Evolutionary conservation across 2,329 filamentous ascomycete genomes (phyloP), one percentile per base, ranked within the genome.

Genomic region (Alternaria incomplexa): DNA sequence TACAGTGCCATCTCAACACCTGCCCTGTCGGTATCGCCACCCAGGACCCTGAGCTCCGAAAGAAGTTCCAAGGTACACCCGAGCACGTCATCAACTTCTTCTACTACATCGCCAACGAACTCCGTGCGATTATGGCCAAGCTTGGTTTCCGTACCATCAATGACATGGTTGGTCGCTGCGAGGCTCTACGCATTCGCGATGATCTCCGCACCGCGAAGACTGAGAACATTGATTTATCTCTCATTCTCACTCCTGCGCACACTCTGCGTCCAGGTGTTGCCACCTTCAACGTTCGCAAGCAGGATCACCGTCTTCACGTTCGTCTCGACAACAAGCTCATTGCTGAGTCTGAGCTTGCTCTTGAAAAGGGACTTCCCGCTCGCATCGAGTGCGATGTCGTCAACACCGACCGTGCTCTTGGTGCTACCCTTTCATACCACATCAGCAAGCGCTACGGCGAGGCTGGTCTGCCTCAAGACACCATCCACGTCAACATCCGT

Each of bases 61-160:
- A 94, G 86, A 98, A 97, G 83, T 97, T 98, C 81, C 86, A 90
- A 71, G 95, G 95, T 65, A 94, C 93, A 1, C 94, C 95, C 11
- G 95, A 98, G 83, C 93, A 97, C 73, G 94, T 97, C 61, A 97
- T 98, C 82, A 98, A 97, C 86, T 97, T 97, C 86, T 97, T 97
- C 84, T 98, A 97, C 84, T 98, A 97, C 76, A 87, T 98, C 56
- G 92, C 95, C 71, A 98, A 98, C 77, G 95, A 98, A 84, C 88
- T 98, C 62, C 91, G 95, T 77, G 93, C 94, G 36, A 97, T 98
- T 82, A 97, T 98, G 95, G 94, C 95, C 54, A 93, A 92, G 82
- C 89, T 97, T 73, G 95, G 95, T 70, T 93, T 97, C 88, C 90
- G 95, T 69, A 97, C 92, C 64, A 91, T 98, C 79, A 98, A 97